Conservation (phyloP, 2,329 filamentous ascomycete species). For the Fusarium citri region DNA sequence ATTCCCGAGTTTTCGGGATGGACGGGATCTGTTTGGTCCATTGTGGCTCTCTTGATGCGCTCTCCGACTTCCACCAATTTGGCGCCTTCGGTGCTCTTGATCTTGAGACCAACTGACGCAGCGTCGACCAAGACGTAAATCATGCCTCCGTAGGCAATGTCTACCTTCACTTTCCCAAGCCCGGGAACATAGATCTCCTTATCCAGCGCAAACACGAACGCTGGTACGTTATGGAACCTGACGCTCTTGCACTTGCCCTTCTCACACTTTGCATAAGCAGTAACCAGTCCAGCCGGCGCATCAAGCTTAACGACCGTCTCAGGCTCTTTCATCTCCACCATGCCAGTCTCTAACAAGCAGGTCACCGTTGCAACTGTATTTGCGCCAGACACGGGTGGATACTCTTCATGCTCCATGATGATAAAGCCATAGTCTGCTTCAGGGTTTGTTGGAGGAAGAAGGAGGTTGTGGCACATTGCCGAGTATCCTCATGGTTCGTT, state of each 20-base stretch:
- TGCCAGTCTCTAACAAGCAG: constrained; percentile 25
- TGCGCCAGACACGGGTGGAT: constrained; percentile 37
- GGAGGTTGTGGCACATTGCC: constrained; percentile 34
- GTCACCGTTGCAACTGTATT: constrained; percentile 33
- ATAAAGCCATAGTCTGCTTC: constrained; percentile 38
- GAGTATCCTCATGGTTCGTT: constrained; percentile 33
- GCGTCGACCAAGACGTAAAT: constrained; percentile 36
- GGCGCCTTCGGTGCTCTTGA: constrained; percentile 6
- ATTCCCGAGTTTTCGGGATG: constrained; percentile 33
- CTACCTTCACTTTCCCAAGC: constrained; percentile 17
- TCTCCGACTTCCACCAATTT: constrained; percentile 31
- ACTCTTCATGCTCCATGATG: constrained; percentile 41
- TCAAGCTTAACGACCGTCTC: constrained; percentile 32
- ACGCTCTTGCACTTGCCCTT: constrained; percentile 37
- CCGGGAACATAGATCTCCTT: constrained; percentile 22
- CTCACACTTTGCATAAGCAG: constrained; percentile 22
- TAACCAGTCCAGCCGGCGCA: constrained; percentile 32
- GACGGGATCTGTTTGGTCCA: constrained; percentile 14
- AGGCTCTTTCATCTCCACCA: constrained; percentile 36
- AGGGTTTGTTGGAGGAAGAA: constrained; percentile 27
- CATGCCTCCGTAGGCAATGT: constrained; percentile 37
- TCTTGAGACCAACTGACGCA: constrained; percentile 17
- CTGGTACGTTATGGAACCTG: constrained; percentile 34
- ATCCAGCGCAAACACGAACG: constrained; percentile 34
- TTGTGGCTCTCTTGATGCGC: constrained; percentile 27